Percentiles rank a stretch among this genome's conserved stretches.
phyloP scores from a whole-genome alignment of 2,329 filamentous ascomycete genomes.

The Byssothecium circinans region DNA sequence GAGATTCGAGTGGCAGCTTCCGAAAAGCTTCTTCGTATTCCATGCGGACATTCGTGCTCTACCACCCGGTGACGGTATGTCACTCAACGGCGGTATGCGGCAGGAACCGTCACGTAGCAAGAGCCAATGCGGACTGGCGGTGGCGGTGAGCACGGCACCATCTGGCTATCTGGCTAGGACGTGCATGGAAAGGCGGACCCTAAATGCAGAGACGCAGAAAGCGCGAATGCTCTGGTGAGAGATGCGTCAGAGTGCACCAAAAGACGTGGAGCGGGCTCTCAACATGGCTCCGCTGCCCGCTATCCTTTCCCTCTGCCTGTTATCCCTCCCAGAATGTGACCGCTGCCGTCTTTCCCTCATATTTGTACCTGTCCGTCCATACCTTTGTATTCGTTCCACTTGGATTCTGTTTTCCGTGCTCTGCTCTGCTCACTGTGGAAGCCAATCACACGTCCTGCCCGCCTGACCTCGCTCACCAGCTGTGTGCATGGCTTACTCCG shows the following conservation, averaged over 20 bases:
- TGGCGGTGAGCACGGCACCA: conserved; percentile 1
- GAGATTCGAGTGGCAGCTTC: too few relatives aligned
- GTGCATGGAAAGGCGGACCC: conserved; percentile 6
- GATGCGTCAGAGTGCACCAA: conserved; percentile 9
- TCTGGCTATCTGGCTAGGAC: conserved; percentile 1
- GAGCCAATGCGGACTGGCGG: conserved; percentile 6
- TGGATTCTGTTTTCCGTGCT: background rate
- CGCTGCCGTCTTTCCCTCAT: conserved; percentile 1
- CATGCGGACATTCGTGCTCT: too few relatives aligned
- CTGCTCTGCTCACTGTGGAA: background rate
- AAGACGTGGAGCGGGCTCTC: conserved; percentile 3
- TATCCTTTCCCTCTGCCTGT: background rate
- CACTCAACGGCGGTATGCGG: too few relatives aligned
- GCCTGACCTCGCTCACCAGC: conserved; percentile 10
- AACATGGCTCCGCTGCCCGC: conserved; percentile 1
- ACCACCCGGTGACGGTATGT: conserved; percentile 14
- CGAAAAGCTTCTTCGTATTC: too few relatives aligned
- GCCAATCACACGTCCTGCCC: conserved; percentile 8
- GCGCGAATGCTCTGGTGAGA: conserved; percentile 5
- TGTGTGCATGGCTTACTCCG: conserved; percentile 27
- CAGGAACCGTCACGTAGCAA: conserved; percentile 7
- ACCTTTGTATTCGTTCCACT: background rate
- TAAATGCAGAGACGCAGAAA: too few relatives aligned
- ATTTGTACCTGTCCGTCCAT: background rate
- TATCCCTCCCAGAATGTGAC: conserved; percentile 4